Percentiles rank a stretch among this genome's conserved stretches.
Evolutionary conservation across 2,329 filamentous ascomycete species (phyloP).

Genomic region (Sordariomycetes sp.): DNA sequence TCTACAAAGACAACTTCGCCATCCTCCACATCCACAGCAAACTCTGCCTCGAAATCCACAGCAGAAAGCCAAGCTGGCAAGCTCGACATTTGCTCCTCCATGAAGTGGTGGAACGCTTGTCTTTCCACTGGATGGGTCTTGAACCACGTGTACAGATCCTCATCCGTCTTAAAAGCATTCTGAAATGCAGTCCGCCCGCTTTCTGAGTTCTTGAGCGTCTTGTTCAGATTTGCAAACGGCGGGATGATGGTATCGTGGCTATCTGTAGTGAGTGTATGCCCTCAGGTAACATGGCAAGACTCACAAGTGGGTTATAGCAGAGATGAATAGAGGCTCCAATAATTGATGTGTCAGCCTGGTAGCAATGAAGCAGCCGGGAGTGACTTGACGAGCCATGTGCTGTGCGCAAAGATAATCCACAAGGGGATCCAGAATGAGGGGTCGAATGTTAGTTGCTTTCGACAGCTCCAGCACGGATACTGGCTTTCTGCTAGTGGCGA

Average conservation of each 20-base stretch:
- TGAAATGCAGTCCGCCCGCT: slow-evolving; percentile 10
- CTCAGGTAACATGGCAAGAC: background rate
- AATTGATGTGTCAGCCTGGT: background rate
- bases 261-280: too few species aligned
- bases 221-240: slow-evolving; percentile 9
- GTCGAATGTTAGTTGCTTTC: too few species aligned
- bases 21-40: slow-evolving; percentile 1
- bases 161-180: slow-evolving; percentile 6
- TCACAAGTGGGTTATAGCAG: background rate
- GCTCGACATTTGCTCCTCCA: slow-evolving; percentile 13
- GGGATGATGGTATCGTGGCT: too few species aligned
- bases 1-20: slow-evolving; percentile 9
- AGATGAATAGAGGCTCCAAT: background rate
- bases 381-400: slow-evolving; percentile 2
- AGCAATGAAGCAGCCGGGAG: slow-evolving; percentile 3
- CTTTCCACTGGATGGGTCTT: slow-evolving; percentile 9
- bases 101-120: slow-evolving; percentile 14
- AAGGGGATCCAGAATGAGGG: too few species aligned
- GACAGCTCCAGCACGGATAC: too few species aligned
- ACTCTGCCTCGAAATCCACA: slow-evolving; percentile 11
- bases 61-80: slow-evolving; percentile 13
- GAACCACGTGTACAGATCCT: slow-evolving; percentile 10
- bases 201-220: slow-evolving; percentile 4
- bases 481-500: too few species aligned
- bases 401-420: slow-evolving; percentile 7